Evolutionary conservation across 2,329 filamentous ascomycete species (phyloP).

Genomic region (Aspergillus sp.): DNA sequence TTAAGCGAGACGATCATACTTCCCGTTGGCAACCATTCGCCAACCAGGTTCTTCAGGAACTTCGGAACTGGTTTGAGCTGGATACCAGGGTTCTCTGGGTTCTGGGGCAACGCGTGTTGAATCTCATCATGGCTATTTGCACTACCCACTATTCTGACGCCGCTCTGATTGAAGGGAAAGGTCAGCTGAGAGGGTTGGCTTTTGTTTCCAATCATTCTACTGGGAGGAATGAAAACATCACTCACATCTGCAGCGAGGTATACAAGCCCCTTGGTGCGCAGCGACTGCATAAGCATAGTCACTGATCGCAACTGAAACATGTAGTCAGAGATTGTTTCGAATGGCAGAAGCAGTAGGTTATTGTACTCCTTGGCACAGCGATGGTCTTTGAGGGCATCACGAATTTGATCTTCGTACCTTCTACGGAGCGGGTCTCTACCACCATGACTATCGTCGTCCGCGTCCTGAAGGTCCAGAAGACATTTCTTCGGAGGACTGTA

Average conservation of each 20-base stretch:
- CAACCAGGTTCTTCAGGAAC: not conserved
- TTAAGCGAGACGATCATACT: not conserved
- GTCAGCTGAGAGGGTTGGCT: not conserved
- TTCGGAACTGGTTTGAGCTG: not conserved
- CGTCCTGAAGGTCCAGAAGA: not conserved
- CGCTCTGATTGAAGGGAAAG: too few relatives aligned
- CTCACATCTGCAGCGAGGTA: not conserved
- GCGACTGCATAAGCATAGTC: not conserved
- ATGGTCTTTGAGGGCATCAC: not conserved
- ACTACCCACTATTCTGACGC: too few relatives aligned
- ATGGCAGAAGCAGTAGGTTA: not conserved
- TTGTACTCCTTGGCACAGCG: not conserved
- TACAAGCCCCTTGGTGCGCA: not conserved
- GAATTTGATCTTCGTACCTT: not conserved
- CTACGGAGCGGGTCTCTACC: not conserved
- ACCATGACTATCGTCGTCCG: too few relatives aligned
- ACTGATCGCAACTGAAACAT: not conserved
- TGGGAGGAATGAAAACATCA: not conserved
- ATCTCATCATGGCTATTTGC: not conserved
- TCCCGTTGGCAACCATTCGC: not conserved
- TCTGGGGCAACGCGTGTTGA: too few relatives aligned
- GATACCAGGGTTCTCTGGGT: not conserved
- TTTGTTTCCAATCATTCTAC: not conserved
- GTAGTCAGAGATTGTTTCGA: not conserved
- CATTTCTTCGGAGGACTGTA: not conserved